Evolutionary conservation across 2,329 filamentous ascomycete genomes (phyloP).

Genomic region (Leptographium galeiforme): DNA sequence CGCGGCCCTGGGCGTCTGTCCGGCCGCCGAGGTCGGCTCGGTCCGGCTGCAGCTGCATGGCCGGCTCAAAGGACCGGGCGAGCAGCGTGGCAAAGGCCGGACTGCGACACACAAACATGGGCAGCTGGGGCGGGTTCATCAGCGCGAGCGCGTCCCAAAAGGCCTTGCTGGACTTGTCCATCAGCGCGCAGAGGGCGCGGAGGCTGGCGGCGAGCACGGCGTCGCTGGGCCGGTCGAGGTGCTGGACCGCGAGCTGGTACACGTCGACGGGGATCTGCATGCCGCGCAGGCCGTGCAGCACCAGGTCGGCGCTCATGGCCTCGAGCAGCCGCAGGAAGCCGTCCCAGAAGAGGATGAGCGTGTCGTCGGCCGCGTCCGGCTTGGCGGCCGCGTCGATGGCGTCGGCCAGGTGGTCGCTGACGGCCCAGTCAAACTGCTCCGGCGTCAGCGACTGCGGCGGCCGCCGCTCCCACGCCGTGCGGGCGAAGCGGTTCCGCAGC

Average conservation of each 20-base stretch:
- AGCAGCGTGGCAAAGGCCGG: conserved; percentile 51
- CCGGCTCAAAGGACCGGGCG: conserved; percentile 41
- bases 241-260: conserved; percentile 47
- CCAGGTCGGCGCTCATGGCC: conserved; percentile 57
- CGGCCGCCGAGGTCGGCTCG: background rate
- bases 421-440: conserved; percentile 76
- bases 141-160: conserved; percentile 84
- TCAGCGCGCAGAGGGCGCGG: conserved; percentile 53
- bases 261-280: conserved; percentile 65
- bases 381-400: conserved; percentile 52
- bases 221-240: conserved; percentile 35
- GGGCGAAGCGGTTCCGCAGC: conserved; percentile 53
- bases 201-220: conserved; percentile 55
- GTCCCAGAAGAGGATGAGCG: conserved; percentile 65
- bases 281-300: conserved; percentile 64
- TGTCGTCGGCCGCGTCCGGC: conserved; percentile 22
- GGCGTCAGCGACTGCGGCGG: conserved; percentile 46
- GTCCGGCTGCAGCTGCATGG: conserved; percentile 24
- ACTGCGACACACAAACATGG: conserved; percentile 72
- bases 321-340: conserved; percentile 62
- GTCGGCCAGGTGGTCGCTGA: conserved; percentile 57
- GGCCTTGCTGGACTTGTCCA: conserved; percentile 62
- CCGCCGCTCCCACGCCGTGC: conserved; percentile 53
- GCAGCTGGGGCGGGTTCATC: conserved; percentile 64
- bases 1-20: background rate